Percentiles rank a stretch among this genome's conserved stretches.
Evolutionary conservation across 164 flowering plant species (phyloP).

Genomic region (Vitis rupestris): DNA sequence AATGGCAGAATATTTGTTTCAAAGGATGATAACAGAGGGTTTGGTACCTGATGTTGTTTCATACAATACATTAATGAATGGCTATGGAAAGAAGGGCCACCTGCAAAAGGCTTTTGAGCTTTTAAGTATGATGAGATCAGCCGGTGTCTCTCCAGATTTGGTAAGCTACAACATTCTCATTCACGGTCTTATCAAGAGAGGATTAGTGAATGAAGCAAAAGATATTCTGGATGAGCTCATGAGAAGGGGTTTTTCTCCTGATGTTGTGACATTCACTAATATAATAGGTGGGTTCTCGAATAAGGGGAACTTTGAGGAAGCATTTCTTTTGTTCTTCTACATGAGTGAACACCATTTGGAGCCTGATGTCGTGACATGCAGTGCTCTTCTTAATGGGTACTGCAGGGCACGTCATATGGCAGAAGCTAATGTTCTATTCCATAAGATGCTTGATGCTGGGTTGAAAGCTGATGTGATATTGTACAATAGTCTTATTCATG

Average conservation of each 20-base stretch:
- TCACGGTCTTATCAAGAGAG: slow-evolving; percentile 37
- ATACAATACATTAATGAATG: slow-evolving; percentile 46
- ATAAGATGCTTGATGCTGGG: slow-evolving; percentile 39
- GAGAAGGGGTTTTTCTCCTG: slow-evolving; percentile 38
- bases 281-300: slow-evolving; percentile 30
- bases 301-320: slow-evolving; percentile 41
- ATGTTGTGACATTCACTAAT: slow-evolving; percentile 39
- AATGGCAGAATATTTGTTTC: slow-evolving; percentile 36
- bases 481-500: slow-evolving; percentile 51
- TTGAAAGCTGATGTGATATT: slow-evolving; percentile 44
- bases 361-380: slow-evolving; percentile 55
- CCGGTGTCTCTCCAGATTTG: slow-evolving; percentile 34
- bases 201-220: slow-evolving; percentile 36
- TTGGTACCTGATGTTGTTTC: slow-evolving; percentile 37
- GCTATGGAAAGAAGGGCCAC: slow-evolving; percentile 35
- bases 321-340: slow-evolving; percentile 41
- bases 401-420: slow-evolving; percentile 41
- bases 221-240: slow-evolving; percentile 41
- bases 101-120: slow-evolving; percentile 42
- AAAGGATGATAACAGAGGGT: slow-evolving; percentile 29
- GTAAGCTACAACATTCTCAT: slow-evolving; percentile 46
- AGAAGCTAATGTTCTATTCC: slow-evolving; percentile 40
- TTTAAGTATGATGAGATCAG: slow-evolving; percentile 31
- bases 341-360: slow-evolving; percentile 38
- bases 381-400: slow-evolving; percentile 51